phyloP scores from a whole-genome alignment of 2,329 filamentous ascomycete genomes.

The Paraphaeosphaeria sporulosa region DNA sequence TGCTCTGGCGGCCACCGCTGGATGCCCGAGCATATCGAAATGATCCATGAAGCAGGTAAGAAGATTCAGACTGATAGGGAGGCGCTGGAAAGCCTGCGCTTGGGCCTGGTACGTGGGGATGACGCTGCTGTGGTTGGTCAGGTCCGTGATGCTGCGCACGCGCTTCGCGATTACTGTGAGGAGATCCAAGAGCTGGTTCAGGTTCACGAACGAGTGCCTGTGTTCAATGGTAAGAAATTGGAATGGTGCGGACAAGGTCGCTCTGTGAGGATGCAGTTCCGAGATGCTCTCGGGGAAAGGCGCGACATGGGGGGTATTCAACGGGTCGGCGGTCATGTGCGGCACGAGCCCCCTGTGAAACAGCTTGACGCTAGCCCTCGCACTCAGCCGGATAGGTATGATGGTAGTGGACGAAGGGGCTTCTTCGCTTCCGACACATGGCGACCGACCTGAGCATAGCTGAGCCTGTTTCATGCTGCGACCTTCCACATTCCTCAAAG shows the following conservation, averaged over 20 bases:
- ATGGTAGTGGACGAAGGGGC: not conserved
- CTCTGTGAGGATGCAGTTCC: not conserved
- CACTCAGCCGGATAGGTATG: not conserved
- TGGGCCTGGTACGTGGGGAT: not conserved
- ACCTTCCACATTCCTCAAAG: too few species aligned
- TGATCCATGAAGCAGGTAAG: conserved; percentile 20
- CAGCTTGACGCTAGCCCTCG: not conserved
- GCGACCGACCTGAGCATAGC: not conserved
- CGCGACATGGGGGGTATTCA: not conserved
- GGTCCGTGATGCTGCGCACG: not conserved
- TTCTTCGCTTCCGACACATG: not conserved
- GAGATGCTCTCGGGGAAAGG: not conserved
- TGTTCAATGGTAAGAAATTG: not conserved
- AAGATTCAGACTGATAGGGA: conserved; percentile 9
- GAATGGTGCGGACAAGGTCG: not conserved
- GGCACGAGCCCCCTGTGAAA: not conserved
- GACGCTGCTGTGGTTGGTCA: not conserved
- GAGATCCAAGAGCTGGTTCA: conserved; percentile 10
- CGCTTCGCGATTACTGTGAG: conserved; percentile 1
- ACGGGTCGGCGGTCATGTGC: not conserved
- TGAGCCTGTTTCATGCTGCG: too few species aligned
- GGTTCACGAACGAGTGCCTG: not conserved
- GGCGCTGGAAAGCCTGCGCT: not conserved
- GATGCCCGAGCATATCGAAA: conserved; percentile 19
- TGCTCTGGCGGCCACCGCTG: conserved; percentile 28